phyloP scores from a whole-genome alignment of 345 rosid species.

The Acer yangbiense region DNA sequence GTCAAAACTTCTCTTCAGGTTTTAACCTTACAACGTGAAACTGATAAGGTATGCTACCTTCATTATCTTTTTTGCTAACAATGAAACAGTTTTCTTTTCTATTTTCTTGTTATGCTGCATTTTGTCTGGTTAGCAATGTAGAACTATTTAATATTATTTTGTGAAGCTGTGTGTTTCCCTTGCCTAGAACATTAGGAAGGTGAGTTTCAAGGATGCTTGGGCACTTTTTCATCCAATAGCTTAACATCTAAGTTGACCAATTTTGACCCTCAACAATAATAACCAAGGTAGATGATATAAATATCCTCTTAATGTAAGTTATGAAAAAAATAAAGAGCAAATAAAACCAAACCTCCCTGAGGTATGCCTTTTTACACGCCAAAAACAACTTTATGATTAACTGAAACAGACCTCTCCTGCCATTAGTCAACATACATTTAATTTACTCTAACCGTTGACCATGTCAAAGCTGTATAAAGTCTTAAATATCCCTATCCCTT shows the following conservation, averaged over 20 bases:
- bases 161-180: neutral
- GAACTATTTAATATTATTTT: neutral
- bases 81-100: slow-evolving; percentile 4
- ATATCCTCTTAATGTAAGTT: neutral
- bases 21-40: slow-evolving; percentile 79
- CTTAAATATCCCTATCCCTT: too few relatives aligned
- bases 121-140: neutral
- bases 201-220: slow-evolving; percentile 3
- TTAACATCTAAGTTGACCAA: neutral
- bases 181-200: neutral
- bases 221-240: neutral
- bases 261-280: neutral
- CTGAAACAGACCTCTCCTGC: too few relatives aligned
- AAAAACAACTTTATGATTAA: too few relatives aligned
- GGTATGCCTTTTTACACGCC: too few relatives aligned
- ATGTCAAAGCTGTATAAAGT: too few relatives aligned
- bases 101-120: neutral
- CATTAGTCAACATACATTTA: too few relatives aligned
- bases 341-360: too few relatives aligned
- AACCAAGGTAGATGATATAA: neutral
- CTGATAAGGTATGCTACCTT: slow-evolving; percentile 63
- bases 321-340: too few relatives aligned
- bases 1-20: slow-evolving; percentile 92
- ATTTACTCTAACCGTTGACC: too few relatives aligned
- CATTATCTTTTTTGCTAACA: neutral